Percentiles rank a stretch among this genome's conserved stretches.
These are phyloP conservation scores for Podospora conica DNA, from an alignment of 495 filamentous ascomycete species.

Conservation along the genomic window DNA sequence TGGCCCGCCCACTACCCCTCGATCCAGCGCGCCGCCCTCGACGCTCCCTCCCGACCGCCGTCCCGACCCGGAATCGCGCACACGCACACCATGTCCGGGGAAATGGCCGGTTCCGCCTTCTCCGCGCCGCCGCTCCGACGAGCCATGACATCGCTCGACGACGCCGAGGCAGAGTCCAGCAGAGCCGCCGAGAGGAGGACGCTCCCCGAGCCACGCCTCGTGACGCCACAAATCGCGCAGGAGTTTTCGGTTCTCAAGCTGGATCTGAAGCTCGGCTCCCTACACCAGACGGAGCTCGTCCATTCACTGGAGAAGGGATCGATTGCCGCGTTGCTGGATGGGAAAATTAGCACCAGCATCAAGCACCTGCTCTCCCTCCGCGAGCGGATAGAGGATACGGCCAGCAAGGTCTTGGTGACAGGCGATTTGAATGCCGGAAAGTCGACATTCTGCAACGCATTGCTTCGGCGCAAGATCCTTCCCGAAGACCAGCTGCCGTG, in stretches of 20 bases:
- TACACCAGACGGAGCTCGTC: conserved; percentile 84
- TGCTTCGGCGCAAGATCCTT: conserved; percentile 83
- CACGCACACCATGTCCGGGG: conserved; percentile 41
- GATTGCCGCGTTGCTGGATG: conserved; percentile 82
- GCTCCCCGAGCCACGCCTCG: conserved; percentile 60
- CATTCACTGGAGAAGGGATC: conserved; percentile 94
- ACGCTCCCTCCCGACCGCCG: conserved; percentile 34
- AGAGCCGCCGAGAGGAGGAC: conserved; percentile 52
- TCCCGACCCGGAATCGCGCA: conserved; percentile 50
- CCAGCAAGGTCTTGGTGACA: conserved; percentile 96
- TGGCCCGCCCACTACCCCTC: conserved; percentile 97
- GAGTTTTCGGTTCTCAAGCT: conserved; percentile 94
- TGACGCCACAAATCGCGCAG: conserved; percentile 88
- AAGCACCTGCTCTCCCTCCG: conserved; percentile 80
- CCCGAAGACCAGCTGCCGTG: conserved; percentile 99
- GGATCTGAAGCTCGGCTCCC: conserved; percentile 79
- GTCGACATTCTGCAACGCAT: conserved; percentile 96
- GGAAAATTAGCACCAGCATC: conserved; percentile 87
- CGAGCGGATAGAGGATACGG: conserved; percentile 93
- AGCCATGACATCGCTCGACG: conserved; percentile 64
- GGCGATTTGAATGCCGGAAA: conserved; percentile 97
- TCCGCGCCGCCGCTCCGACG: conserved; percentile 54
- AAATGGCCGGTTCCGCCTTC: conserved; percentile 20
- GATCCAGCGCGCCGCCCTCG: conserved; percentile 55
- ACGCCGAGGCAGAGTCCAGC: conserved; percentile 67